These are phyloP conservation scores for Arxiozyma telluris DNA, from an alignment of 1,139 yeast species.

Conservation along the genomic window DNA sequence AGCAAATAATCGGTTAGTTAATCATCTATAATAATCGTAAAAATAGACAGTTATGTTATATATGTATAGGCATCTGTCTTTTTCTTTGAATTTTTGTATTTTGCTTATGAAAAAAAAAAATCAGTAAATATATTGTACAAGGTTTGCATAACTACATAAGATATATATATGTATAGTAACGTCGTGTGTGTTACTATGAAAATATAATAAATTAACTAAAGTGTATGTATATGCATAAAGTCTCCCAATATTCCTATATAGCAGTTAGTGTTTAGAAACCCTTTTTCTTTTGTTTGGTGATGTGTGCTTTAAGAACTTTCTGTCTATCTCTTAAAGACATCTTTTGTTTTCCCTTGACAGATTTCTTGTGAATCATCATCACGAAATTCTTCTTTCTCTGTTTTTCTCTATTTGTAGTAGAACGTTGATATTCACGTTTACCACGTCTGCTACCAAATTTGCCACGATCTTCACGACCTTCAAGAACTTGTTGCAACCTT, in stretches of 20 bases:
- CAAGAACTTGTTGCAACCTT: conserved; percentile 74
- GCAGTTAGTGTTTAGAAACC: conserved; percentile 32
- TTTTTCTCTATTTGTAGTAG: conserved; percentile 93
- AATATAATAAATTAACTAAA: neutral
- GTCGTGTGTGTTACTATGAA: neutral
- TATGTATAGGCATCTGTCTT: too few species aligned
- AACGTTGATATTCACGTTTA: conserved; percentile 63
- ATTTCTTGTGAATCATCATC: conserved; percentile 93
- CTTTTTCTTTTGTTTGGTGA: conserved; percentile 81
- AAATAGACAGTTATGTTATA: too few species aligned
- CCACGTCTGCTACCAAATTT: conserved; percentile 85
- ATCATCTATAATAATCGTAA: too few species aligned
- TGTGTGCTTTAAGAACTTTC: conserved; percentile 74
- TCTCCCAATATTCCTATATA: neutral
- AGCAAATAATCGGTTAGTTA: too few species aligned
- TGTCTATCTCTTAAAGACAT: conserved; percentile 86
- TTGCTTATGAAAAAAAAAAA: too few species aligned
- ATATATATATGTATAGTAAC: too few species aligned
- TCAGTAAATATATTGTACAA: too few species aligned
- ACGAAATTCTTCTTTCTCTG: conserved; percentile 97
- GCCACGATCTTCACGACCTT: conserved; percentile 89
- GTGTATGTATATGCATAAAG: neutral
- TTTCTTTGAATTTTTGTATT: too few species aligned
- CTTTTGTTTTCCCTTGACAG: conserved; percentile 90
- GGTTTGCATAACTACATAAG: too few species aligned